A percentile compares a stretch with the other conserved stretches of the same genome.
These are phyloP conservation scores for Eremomyces bilateralis DNA, from an alignment of 495 filamentous ascomycete genomes.

Conservation along the genomic window DNA sequence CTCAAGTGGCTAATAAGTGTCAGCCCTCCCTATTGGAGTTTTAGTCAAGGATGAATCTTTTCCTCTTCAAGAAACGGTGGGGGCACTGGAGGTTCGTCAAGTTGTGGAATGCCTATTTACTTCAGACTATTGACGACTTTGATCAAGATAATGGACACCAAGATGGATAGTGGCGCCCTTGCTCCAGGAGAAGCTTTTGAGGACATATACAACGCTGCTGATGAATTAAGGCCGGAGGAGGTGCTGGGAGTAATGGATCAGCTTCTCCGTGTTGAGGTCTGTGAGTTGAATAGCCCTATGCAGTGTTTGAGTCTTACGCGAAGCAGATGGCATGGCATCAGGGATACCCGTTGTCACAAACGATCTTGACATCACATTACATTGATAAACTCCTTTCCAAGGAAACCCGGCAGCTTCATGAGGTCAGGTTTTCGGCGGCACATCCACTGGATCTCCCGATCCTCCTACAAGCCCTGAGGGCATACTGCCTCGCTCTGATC, in stretches of 20 bases:
- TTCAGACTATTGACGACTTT: conserved; percentile 37
- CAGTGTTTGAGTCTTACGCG: conserved; percentile 5
- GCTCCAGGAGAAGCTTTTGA: conserved; percentile 57
- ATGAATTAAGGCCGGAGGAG: conserved; percentile 49
- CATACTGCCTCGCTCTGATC: conserved; percentile 69
- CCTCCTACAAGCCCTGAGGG: conserved; percentile 38
- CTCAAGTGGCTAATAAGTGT: too few species aligned
- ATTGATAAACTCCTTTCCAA: conserved; percentile 67
- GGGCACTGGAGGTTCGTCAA: conserved; percentile 64
- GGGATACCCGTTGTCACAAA: conserved; percentile 84
- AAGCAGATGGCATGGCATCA: conserved; percentile 94
- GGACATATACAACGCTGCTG: conserved; percentile 62
- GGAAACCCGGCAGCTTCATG: conserved; percentile 38
- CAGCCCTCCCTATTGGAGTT: conserved; percentile 34
- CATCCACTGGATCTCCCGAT: too few species aligned
- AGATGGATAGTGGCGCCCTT: conserved; percentile 89
- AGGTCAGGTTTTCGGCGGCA: conserved; percentile 56
- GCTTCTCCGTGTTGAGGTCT: conserved; percentile 72
- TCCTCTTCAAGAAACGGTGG: conserved; percentile 82
- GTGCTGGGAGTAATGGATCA: conserved; percentile 88
- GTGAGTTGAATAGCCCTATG: background rate
- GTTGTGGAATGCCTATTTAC: conserved; percentile 58
- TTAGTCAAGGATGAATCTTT: conserved; percentile 89
- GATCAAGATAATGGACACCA: conserved; percentile 82
- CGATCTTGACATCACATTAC: conserved; percentile 83